Evolutionary conservation across 257 asterid genomes (phyloP), one percentile per base, ranked within the genome.

Genomic region (Agastache rugosa): DNA sequence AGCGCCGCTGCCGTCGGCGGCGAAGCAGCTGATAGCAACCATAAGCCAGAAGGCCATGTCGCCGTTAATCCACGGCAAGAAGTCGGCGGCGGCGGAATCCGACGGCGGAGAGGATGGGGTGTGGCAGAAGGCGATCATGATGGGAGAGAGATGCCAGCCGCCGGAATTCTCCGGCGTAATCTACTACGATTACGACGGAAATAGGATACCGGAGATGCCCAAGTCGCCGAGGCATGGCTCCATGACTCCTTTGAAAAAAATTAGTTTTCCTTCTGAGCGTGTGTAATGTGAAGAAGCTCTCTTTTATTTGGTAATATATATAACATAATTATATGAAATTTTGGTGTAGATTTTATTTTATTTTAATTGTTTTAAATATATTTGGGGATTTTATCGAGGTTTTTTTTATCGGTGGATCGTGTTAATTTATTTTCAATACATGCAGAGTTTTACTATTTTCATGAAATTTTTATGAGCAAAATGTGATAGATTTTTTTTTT

Each of bases 61-160:
- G 48, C 74, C 83, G 50, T 22, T 73, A 25, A 48, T 79, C 42
- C 75, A 79, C 60, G 73, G 50, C 20, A 60, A 73, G 63, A 79
- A 82, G 11, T 7, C 75, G 44, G 10, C 27, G 80, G 41, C 11
- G 71, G 35, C 61, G 61, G 22, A 16, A 23, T 17, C 11, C 44
- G n/a, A 5, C 12, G 37, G 2, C 16, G 37, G 78, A 48, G 93
- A 84, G 60, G 72, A 67, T 4, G 97, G 97, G 4, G 29, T 93
- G 72, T 93, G 97, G 98, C 95, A 89, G 66, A 93, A 93, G 81
- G 87, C 88, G 14, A 93, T 91, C 15, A 59, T 91, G 87, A 88
- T 91, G 93, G 96, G 96, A 4, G 97, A 88, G 82, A 88, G 73
- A 73, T 91, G 96, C 67, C 90, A 89, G 71, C 97, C 98, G 39